A percentile compares a stretch with the other conserved stretches of the same genome.
phyloP scores from a whole-genome alignment of 305 asterid genomes.

The Solanum hybrid region DNA sequence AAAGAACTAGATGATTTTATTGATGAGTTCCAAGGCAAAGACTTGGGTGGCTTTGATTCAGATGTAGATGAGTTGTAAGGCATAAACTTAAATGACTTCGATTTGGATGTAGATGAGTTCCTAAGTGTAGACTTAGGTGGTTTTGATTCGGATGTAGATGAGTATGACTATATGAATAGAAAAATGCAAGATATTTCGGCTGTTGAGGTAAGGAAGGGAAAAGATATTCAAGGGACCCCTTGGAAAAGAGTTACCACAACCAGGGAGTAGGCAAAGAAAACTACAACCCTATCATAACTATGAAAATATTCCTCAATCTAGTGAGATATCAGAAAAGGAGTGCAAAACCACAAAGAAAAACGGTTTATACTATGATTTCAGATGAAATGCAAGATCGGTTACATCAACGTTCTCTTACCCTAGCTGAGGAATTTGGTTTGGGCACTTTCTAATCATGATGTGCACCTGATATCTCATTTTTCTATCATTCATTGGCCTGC shows the following conservation, averaged over 20 bases:
- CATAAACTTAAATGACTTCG: background rate
- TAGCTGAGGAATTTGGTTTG: background rate
- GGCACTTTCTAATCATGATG: background rate
- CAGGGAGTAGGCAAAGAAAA: constrained; percentile 54
- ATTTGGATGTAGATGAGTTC: background rate
- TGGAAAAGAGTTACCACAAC: constrained; percentile 75
- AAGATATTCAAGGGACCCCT: constrained; percentile 14
- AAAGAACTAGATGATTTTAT: constrained; percentile 55
- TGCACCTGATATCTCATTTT: background rate
- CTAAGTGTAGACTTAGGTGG: background rate
- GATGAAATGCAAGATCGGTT: background rate
- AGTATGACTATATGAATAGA: background rate
- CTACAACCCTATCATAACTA: constrained; percentile 38
- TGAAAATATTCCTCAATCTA: background rate
- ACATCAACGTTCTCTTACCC: background rate
- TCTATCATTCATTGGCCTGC: background rate
- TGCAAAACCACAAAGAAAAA: background rate
- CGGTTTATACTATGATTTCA: background rate
- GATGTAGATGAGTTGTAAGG: background rate
- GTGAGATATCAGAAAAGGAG: background rate
- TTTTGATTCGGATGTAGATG: background rate
- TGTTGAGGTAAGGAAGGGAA: constrained; percentile 23
- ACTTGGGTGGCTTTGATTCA: background rate
- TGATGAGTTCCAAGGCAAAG: constrained; percentile 38
- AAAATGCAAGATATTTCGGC: background rate